A percentile compares a stretch with the other conserved stretches of the same genome.
Evolutionary conservation across 2,329 filamentous ascomycete species (phyloP).

Genomic region (Penicillium sp.): DNA sequence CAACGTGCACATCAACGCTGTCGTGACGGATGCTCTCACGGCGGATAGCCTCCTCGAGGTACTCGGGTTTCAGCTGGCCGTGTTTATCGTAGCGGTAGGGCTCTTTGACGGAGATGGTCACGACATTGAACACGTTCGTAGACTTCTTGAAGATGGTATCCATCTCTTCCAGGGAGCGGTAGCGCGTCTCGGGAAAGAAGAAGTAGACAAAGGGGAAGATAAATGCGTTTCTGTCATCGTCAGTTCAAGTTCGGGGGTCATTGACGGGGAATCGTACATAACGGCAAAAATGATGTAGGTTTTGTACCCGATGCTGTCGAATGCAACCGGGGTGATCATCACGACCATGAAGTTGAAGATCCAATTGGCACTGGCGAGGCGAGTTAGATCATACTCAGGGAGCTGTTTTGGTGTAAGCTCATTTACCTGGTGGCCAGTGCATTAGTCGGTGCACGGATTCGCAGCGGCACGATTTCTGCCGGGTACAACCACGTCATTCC

Average conservation of each 20-base stretch:
- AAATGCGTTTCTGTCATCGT: conserved; percentile 44
- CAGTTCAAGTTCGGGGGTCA: neutral
- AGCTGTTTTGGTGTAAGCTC: too few relatives aligned
- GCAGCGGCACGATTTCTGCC: conserved; percentile 54
- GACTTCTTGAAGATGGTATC: conserved; percentile 63
- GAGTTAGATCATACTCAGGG: too few relatives aligned
- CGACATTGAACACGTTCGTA: conserved; percentile 48
- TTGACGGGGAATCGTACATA: conserved; percentile 34
- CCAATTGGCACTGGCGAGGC: conserved; percentile 47
- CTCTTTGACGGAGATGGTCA: conserved; percentile 50
- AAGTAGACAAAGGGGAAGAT: conserved; percentile 57
- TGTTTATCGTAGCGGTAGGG: conserved; percentile 58
- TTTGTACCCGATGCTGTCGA: conserved; percentile 53
- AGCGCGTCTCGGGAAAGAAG: conserved; percentile 59
- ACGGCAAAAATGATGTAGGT: conserved; percentile 51
- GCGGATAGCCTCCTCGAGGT: conserved; percentile 41
- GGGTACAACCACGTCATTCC: conserved; percentile 63
- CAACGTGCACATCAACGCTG: conserved; percentile 13
- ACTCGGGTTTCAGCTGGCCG: conserved; percentile 52
- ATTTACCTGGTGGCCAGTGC: conserved; percentile 41
- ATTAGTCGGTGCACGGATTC: conserved; percentile 60
- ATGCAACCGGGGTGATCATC: conserved; percentile 62
- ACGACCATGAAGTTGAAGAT: conserved; percentile 62
- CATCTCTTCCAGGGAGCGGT: conserved; percentile 64
- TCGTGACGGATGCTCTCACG: conserved; percentile 27